Percentiles rank a stretch among this genome's conserved stretches.
These are phyloP conservation scores for Cyberlindnera xishuangbannaensis DNA, from an alignment of 805 yeast genomes.

Conservation along the genomic window DNA sequence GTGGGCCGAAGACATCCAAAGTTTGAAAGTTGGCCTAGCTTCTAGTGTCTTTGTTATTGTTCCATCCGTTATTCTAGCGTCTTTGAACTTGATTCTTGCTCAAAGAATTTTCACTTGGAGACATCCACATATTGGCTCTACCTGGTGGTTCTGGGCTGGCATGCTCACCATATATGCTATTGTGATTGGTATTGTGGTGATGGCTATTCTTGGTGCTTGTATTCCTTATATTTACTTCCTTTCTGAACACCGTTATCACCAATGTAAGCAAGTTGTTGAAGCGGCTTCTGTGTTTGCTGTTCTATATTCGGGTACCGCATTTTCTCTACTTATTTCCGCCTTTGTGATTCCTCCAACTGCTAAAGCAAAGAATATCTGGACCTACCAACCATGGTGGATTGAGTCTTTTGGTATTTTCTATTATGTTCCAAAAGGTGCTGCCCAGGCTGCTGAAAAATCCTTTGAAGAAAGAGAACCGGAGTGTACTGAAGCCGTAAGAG, in stretches of 20 bases:
- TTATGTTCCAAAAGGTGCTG: conserved; percentile 51
- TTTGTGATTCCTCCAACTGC: conserved; percentile 50
- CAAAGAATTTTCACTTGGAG: conserved; percentile 74
- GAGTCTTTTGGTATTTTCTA: conserved; percentile 54
- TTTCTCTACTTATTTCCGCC: conserved; percentile 43
- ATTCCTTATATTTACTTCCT: conserved; percentile 56
- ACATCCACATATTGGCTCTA: conserved; percentile 65
- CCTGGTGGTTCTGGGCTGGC: conserved; percentile 40
- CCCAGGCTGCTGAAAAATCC: conserved; percentile 40
- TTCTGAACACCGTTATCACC: conserved; percentile 35
- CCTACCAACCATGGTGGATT: conserved; percentile 78
- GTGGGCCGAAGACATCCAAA: conserved; percentile 52
- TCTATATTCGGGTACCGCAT: conserved; percentile 49
- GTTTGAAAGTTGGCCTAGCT: conserved; percentile 46
- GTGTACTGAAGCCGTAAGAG: conserved; percentile 23
- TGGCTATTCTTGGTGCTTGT: conserved; percentile 62
- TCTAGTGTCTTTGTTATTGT: conserved; percentile 50
- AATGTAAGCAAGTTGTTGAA: conserved; percentile 50
- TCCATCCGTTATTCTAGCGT: conserved; percentile 52
- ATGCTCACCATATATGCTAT: conserved; percentile 47
- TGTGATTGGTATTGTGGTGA: conserved; percentile 53
- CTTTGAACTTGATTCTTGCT: conserved; percentile 58
- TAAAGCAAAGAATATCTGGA: conserved; percentile 43
- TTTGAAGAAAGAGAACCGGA: conserved; percentile 41
- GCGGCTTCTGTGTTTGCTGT: conserved; percentile 44